Percentiles rank a stretch among this genome's conserved stretches.
phyloP scores from a whole-genome alignment of 148 eudicot species.

The Dysphania ambrosioides region DNA sequence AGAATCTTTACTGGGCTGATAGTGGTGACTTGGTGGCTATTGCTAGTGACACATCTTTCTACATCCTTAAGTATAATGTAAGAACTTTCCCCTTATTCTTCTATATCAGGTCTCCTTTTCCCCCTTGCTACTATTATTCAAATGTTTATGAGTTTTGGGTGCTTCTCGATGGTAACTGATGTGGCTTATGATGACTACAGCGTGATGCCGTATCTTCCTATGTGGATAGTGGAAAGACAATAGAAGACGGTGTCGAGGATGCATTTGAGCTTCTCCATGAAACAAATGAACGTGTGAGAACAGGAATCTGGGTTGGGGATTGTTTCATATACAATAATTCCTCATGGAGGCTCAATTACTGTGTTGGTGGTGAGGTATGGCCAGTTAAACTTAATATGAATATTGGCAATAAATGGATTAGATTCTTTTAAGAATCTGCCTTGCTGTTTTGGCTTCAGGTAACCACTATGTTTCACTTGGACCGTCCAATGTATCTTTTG shows the following conservation, averaged over 20 bases:
- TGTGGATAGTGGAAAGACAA: constrained; percentile 84
- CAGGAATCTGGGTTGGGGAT: constrained; percentile 99
- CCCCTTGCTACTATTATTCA: constrained; percentile 1
- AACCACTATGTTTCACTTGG: constrained; percentile 98
- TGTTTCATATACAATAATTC: constrained; percentile 94
- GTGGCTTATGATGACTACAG: constrained; percentile 44
- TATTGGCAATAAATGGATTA: neutral
- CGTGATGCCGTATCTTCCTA: constrained; percentile 81
- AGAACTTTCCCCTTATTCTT: constrained; percentile 23
- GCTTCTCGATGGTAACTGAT: neutral
- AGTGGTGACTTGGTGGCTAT: constrained; percentile 97
- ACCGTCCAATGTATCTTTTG: constrained; percentile 95
- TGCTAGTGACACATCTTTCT: constrained; percentile 93
- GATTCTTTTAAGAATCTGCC: constrained; percentile 1
- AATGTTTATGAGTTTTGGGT: neutral
- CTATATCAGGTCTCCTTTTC: neutral
- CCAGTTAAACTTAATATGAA: neutral
- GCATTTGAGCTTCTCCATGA: constrained; percentile 96
- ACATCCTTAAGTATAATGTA: constrained; percentile 91
- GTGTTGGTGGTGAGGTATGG: constrained; percentile 99
- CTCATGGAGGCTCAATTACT: constrained; percentile 94
- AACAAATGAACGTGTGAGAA: constrained; percentile 90
- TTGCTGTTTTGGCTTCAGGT: constrained; percentile 48
- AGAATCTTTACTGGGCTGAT: constrained; percentile 99
- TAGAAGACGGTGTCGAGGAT: constrained; percentile 88